Percentiles rank a stretch among this genome's conserved stretches.
Evolutionary conservation across 306 rosid species (phyloP).

Genomic region (Echinosophora koreensis): DNA sequence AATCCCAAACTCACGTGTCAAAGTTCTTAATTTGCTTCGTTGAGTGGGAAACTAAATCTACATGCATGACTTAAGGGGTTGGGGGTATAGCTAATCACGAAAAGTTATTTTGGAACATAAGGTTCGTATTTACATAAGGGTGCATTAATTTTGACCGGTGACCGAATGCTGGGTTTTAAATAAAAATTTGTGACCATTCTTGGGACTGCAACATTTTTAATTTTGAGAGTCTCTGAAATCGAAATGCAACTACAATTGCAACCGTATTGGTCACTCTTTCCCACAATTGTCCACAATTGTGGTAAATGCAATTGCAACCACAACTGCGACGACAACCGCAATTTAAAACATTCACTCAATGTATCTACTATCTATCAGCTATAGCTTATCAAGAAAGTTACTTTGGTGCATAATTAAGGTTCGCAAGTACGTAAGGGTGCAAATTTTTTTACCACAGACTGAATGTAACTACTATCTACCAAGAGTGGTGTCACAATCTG

Average conservation of each 20-base stretch:
- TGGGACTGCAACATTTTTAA: no score
- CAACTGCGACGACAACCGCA: no score
- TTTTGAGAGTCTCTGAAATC: no score
- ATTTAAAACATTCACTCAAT: no score
- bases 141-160: neutral
- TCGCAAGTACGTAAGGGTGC: constrained; percentile 17
- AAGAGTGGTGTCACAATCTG: constrained; percentile 24
- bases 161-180: neutral
- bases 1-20: neutral
- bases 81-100: constrained; percentile 28
- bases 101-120: constrained; percentile 12
- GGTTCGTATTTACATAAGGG: constrained; percentile 8
- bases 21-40: constrained; percentile 16
- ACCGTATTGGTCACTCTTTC: no score
- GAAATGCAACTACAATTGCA: no score
- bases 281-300: no score
- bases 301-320: no score
- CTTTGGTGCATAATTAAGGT: neutral
- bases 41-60: neutral
- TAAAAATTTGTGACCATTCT: no score
- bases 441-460: neutral
- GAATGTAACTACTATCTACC: neutral
- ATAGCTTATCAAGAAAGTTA: neutral
- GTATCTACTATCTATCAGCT: neutral
- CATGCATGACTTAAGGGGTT: neutral